A percentile compares a stretch with the other conserved stretches of the same genome.
Evolutionary conservation across 2,329 filamentous ascomycete genomes (phyloP).

Genomic region (Cladophialophora carrionii): DNA sequence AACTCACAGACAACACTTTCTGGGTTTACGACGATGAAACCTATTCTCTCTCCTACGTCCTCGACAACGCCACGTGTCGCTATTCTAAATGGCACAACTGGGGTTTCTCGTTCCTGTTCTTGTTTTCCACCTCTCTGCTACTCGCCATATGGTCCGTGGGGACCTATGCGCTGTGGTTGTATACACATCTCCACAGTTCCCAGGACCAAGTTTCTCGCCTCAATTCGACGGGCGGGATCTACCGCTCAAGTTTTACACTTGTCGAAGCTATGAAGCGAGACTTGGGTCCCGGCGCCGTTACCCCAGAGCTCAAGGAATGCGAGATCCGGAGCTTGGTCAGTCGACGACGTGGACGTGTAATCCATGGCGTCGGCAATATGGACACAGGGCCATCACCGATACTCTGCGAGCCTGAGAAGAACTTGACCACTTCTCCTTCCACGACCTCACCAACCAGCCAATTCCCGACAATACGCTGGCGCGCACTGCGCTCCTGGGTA

Average conservation of each 20-base stretch:
- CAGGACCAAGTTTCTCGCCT: not conserved
- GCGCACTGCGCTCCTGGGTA: slow-evolving; percentile 12
- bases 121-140: slow-evolving; percentile 42
- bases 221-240: slow-evolving; percentile 40
- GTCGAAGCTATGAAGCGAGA: slow-evolving; percentile 31
- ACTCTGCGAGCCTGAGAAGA: not conserved
- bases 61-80: slow-evolving; percentile 25
- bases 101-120: slow-evolving; percentile 46
- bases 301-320: slow-evolving; percentile 20
- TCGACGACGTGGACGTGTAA: slow-evolving; percentile 10
- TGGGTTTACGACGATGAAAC: slow-evolving; percentile 31
- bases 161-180: slow-evolving; percentile 45
- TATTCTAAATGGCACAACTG: slow-evolving; percentile 40
- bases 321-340: slow-evolving; percentile 26
- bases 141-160: slow-evolving; percentile 42
- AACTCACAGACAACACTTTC: slow-evolving; percentile 19
- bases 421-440: slow-evolving; percentile 3
- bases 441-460: not conserved
- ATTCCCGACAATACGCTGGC: slow-evolving; percentile 12
- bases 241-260: slow-evolving; percentile 36
- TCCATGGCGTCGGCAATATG: slow-evolving; percentile 12
- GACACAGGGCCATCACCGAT: not conserved
- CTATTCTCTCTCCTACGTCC: slow-evolving; percentile 26
- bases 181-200: slow-evolving; percentile 40
- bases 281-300: slow-evolving; percentile 25